Conservation (phyloP, 208 protist species). For the Blechomonas ayalai region DNA sequence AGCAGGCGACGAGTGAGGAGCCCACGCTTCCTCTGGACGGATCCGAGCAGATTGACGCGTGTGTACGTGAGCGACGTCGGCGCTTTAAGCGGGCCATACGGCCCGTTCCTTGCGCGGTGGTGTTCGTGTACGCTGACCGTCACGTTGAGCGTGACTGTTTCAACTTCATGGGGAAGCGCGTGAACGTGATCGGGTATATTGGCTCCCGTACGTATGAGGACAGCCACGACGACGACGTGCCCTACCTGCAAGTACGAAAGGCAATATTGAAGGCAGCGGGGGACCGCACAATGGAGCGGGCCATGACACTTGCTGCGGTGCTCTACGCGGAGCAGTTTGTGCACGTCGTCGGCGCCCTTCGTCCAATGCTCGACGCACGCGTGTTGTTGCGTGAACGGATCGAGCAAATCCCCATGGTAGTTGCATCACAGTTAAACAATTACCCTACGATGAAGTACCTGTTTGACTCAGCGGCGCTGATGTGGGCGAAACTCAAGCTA, state of each 20-base stretch:
- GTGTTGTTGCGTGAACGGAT: conserved; percentile 32
- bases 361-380: conserved; percentile 6
- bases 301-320: conserved; percentile 42
- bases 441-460: conserved; percentile 65
- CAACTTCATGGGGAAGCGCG: conserved; percentile 34
- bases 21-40: too few relatives aligned
- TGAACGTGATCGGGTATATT: conserved; percentile 74
- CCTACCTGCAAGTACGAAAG: conserved; percentile 42
- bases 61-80: too few relatives aligned
- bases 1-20: too few relatives aligned
- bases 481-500: conserved; percentile 16
- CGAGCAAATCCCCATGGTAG: conserved; percentile 14
- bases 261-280: conserved; percentile 64
- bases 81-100: conserved; percentile 40
- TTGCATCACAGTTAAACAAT: conserved; percentile 47
- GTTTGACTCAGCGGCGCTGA: conserved; percentile 41
- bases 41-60: too few relatives aligned
- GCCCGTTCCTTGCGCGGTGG: conserved; percentile 48
- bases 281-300: conserved; percentile 59
- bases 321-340: conserved; percentile 38
- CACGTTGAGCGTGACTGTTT: conserved; percentile 58
- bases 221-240: conserved; percentile 18
- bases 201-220: conserved; percentile 34
- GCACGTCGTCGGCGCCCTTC: conserved; percentile 14
- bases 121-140: conserved; percentile 58